Conservation (phyloP, 352 stramenopile genomes). For the Globisporangium perplexum region DNA sequence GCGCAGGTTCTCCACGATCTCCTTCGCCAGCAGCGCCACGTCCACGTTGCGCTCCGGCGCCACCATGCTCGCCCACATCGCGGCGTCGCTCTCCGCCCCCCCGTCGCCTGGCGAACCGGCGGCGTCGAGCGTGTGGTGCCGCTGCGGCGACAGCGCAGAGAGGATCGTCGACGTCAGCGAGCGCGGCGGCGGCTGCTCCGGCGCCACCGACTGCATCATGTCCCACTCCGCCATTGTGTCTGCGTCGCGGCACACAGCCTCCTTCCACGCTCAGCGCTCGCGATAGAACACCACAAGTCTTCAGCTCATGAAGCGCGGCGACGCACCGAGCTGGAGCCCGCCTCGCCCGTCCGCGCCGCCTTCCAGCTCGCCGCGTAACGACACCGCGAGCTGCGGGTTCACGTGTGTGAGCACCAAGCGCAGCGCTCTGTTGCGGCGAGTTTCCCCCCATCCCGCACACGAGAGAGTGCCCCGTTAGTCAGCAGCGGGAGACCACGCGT, state of each 20-base stretch:
- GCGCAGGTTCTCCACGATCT: slow-evolving; percentile 38
- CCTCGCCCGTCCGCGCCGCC: background rate
- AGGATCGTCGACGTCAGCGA: background rate
- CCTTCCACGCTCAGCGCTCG: background rate
- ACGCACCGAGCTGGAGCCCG: slow-evolving; percentile 3
- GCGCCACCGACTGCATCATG: slow-evolving; percentile 11
- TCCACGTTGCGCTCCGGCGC: slow-evolving; percentile 13
- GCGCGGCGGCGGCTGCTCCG: background rate
- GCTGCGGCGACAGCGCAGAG: background rate
- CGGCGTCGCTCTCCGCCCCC: slow-evolving; percentile 3
- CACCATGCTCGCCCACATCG: slow-evolving; percentile 8
- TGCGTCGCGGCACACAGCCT: no score
- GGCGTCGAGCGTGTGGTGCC: slow-evolving; percentile 8
- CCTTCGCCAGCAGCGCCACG: slow-evolving; percentile 19
- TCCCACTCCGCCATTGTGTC: slow-evolving; percentile 14
- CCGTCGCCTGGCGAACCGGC: background rate
- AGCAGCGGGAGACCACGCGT: background rate
- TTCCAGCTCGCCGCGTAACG: slow-evolving; percentile 11
- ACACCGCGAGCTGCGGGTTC: slow-evolving; percentile 12
- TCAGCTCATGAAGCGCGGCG: no score
- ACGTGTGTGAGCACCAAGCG: slow-evolving; percentile 14
- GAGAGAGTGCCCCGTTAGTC: background rate
- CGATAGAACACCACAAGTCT: no score
- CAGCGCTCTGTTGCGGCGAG: slow-evolving; percentile 7
- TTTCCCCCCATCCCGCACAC: background rate